phyloP scores from a whole-genome alignment of 495 filamentous ascomycete species.

The Parmelia sp. region DNA sequence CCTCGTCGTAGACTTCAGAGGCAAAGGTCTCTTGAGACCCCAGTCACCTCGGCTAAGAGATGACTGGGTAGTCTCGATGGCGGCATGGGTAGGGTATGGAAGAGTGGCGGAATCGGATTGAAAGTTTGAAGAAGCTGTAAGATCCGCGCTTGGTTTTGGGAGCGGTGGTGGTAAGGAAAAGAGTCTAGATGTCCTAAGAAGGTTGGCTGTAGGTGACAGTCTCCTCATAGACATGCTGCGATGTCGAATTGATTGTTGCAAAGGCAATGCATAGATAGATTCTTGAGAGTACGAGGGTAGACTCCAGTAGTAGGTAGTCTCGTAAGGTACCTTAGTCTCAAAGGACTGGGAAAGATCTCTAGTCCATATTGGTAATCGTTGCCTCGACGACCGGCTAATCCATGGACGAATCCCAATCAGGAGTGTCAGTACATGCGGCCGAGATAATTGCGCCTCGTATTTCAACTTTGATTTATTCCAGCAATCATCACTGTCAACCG shows the following conservation, averaged over 20 bases:
- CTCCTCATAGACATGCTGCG: constrained; percentile 43
- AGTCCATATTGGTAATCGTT: background rate
- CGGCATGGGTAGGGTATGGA: constrained; percentile 72
- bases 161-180: constrained; percentile 58
- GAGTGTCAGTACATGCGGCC: too few species aligned
- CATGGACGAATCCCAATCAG: background rate
- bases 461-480: background rate
- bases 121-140: constrained; percentile 38
- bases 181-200: constrained; percentile 58
- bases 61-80: constrained; percentile 70
- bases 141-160: constrained; percentile 37
- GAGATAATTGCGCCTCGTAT: too few species aligned
- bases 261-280: too few species aligned
- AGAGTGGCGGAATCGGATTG: constrained; percentile 63
- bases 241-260: background rate
- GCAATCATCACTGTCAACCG: too few species aligned
- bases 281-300: too few species aligned
- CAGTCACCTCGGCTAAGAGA: constrained; percentile 82
- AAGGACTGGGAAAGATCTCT: too few species aligned
- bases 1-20: constrained; percentile 60
- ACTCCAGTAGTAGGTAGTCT: too few species aligned
- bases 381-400: background rate
- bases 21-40: constrained; percentile 86
- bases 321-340: too few species aligned
- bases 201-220: constrained; percentile 55